Conservation (phyloP, 768 basidiomycete genomes). For the Pholiota microspora region DNA sequence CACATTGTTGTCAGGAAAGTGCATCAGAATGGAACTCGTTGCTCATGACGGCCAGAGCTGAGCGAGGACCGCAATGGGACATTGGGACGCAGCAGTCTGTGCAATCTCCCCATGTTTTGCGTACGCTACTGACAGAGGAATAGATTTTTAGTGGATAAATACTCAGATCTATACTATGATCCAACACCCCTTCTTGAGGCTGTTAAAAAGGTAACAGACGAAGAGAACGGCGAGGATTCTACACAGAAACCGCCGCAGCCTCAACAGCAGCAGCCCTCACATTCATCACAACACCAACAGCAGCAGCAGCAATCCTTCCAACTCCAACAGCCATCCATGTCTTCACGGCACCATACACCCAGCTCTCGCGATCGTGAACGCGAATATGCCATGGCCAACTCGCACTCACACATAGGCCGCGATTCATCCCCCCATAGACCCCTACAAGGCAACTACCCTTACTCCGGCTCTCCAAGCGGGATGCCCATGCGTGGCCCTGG, state of each 20-base stretch:
- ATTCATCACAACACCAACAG: slow-evolving; percentile 4
- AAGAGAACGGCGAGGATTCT: slow-evolving; percentile 35
- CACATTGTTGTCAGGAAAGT: slow-evolving; percentile 46
- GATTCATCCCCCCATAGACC: slow-evolving; percentile 28
- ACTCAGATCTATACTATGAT: slow-evolving; percentile 73
- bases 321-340: slow-evolving; percentile 24
- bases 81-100: slow-evolving; percentile 82
- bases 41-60: slow-evolving; percentile 73
- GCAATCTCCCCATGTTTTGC: not conserved
- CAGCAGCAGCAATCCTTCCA: slow-evolving; percentile 23
- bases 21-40: slow-evolving; percentile 88
- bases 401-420: slow-evolving; percentile 13
- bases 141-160: slow-evolving; percentile 76
- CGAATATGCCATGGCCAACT: slow-evolving; percentile 18
- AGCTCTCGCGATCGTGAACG: slow-evolving; percentile 12
- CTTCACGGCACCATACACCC: slow-evolving; percentile 16
- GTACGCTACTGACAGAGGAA: not conserved
- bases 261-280: slow-evolving; percentile 21
- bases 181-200: slow-evolving; percentile 57
- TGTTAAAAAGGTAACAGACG: slow-evolving; percentile 44
- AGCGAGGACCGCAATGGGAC: slow-evolving; percentile 87
- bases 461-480: slow-evolving; percentile 29
- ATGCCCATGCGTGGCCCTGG: slow-evolving; percentile 27
- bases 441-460: slow-evolving; percentile 28
- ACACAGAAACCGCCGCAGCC: slow-evolving; percentile 16